A percentile compares a stretch with the other conserved stretches of the same genome.
Evolutionary conservation across 2,329 filamentous ascomycete genomes (phyloP).

Genomic region (Curvularia hawaiiensis): DNA sequence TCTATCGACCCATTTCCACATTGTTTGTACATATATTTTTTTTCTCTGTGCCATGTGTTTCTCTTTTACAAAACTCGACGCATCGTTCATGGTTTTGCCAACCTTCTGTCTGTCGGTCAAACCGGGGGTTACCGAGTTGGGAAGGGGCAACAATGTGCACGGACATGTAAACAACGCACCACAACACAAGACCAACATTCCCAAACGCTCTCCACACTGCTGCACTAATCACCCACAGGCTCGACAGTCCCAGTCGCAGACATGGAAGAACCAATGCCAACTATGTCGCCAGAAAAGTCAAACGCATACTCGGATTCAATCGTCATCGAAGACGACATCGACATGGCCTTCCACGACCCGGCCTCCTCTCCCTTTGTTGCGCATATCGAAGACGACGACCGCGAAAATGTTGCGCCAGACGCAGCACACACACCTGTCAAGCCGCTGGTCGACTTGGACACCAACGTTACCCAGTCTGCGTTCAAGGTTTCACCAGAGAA

Average conservation of each 20-base stretch:
- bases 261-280: constrained; percentile 43
- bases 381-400: constrained; percentile 48
- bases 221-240: constrained; percentile 22
- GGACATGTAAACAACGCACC: constrained; percentile 22
- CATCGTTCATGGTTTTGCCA: background rate
- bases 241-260: constrained; percentile 14
- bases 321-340: constrained; percentile 37
- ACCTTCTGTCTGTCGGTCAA: constrained; percentile 6
- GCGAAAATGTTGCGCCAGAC: constrained; percentile 44
- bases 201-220: constrained; percentile 14
- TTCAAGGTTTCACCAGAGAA: constrained; percentile 43
- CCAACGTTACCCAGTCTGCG: constrained; percentile 38
- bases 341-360: constrained; percentile 49
- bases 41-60: background rate
- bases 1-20: background rate
- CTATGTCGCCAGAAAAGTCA: constrained; percentile 38
- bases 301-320: constrained; percentile 30
- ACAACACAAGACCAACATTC: constrained; percentile 14
- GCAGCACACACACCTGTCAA: constrained; percentile 33
- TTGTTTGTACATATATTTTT: no score
- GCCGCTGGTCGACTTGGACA: constrained; percentile 27
- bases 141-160: constrained; percentile 18
- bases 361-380: constrained; percentile 57
- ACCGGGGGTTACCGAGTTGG: constrained; percentile 16
- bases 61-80: background rate